Evolutionary conservation across 768 basidiomycete genomes (phyloP).

Genomic region (Boletus patriciae): DNA sequence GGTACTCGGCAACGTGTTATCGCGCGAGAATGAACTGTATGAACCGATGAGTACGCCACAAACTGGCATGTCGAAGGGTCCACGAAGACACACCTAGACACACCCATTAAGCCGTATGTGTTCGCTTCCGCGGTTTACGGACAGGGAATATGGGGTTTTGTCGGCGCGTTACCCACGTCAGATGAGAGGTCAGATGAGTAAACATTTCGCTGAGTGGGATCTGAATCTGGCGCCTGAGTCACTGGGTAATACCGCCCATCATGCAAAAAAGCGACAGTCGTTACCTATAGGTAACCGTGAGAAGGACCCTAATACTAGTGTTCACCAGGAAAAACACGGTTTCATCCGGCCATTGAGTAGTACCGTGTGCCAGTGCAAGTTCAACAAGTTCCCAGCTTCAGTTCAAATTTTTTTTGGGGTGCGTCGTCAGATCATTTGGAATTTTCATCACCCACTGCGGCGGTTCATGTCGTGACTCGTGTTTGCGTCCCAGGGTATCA

Average conservation of each 20-base stretch:
- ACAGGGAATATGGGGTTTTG: background rate
- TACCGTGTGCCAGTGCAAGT: background rate
- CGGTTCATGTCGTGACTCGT: background rate
- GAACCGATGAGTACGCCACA: background rate
- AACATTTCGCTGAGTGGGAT: constrained; percentile 7
- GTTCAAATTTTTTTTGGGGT: constrained; percentile 13
- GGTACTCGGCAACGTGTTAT: background rate
- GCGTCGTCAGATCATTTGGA: background rate
- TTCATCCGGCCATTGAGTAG: background rate
- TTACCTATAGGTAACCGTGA: constrained; percentile 11
- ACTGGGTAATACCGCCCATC: background rate
- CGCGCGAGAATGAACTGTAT: background rate
- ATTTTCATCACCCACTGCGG: background rate
- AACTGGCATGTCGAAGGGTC: background rate
- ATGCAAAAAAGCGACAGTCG: background rate
- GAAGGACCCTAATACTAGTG: constrained; percentile 9
- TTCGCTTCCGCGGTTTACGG: background rate
- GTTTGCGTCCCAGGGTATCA: background rate
- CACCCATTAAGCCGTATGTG: background rate
- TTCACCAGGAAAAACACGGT: background rate
- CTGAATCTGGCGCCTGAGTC: constrained; percentile 7
- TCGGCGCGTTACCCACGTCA: constrained; percentile 7
- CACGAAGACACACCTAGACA: background rate
- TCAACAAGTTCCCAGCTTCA: constrained; percentile 13
- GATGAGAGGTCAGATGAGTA: background rate